A percentile compares a stretch with the other conserved stretches of the same genome.
Evolutionary conservation across 805 yeast species (phyloP).

Genomic region (Wickerhamomyces strasburgensis): DNA sequence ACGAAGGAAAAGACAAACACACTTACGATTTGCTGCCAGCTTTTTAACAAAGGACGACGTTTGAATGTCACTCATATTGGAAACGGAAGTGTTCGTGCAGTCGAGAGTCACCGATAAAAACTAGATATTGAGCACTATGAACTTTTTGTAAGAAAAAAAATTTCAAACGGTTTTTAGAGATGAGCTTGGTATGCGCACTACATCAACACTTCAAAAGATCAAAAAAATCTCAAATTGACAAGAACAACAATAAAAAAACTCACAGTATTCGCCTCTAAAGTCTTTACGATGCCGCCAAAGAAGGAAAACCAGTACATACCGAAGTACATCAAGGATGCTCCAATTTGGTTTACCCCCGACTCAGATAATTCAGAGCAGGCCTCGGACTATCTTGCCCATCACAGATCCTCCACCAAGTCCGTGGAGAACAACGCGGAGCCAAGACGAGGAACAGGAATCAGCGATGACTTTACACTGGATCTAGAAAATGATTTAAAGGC

Average conservation of each 20-base stretch:
- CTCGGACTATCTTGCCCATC: conserved; percentile 53
- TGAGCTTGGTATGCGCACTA: neutral
- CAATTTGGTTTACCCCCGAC: conserved; percentile 35
- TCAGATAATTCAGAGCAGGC: conserved; percentile 13
- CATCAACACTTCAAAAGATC: too few species aligned
- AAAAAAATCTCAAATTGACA: too few species aligned
- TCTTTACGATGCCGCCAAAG: too few species aligned
- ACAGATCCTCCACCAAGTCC: conserved; percentile 31
- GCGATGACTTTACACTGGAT: conserved; percentile 36
- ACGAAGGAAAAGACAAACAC: neutral
- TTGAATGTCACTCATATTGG: conserved; percentile 27
- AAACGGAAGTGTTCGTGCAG: too few species aligned
- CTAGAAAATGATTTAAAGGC: neutral
- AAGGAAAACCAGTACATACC: conserved; percentile 35
- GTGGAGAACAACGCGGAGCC: conserved; percentile 42
- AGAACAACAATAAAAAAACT: too few species aligned
- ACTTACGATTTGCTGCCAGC: conserved; percentile 69
- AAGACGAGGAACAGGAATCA: conserved; percentile 50
- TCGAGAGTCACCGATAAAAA: too few species aligned
- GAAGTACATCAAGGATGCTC: conserved; percentile 33
- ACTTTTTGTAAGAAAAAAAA: neutral
- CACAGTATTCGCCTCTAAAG: too few species aligned
- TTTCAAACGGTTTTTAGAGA: neutral
- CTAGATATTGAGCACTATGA: too few species aligned
- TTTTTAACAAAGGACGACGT: conserved; percentile 62